Evolutionary conservation across 2,329 filamentous ascomycete genomes (phyloP), one percentile per base, ranked within the genome.

Genomic region (Alternaria viburni): DNA sequence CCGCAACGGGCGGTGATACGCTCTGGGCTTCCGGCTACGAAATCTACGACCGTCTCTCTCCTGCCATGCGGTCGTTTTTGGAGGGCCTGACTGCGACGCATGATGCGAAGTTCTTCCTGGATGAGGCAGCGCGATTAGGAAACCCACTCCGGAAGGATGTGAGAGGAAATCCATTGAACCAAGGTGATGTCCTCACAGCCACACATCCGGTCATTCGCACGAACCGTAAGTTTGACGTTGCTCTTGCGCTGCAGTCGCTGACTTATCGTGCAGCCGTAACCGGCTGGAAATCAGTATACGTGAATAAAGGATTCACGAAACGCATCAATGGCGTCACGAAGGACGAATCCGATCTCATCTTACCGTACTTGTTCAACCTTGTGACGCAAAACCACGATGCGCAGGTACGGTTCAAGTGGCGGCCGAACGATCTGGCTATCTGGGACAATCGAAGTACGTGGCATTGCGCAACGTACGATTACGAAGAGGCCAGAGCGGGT

Each of bases 401-500:
- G 30, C 84, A 85, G 69, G 84, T 86, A 5, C 70, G 85, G 11
- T 83, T 84, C 70, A 82, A 82, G 70, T 87, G 85, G 73, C 62
- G 70, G 11, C 44, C 28, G 23, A 75, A 74, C 26, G 73, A 70
- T 47, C 59, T 74, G 75, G 85, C 88, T 2, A 89, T 91, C 66
- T 91, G 89, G 89, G 89, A 91, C 72, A 91, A 91, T 64, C 79
- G 87, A 7, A 85, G 84, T 57, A 84, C 80, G 1, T 88, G 86
- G 75, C 87, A 89, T 68, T 85, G 84, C 41, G 88, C 87, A 0
- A 90, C 87, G 0, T 89, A 86, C 65, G 89, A 91, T 67, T 90
- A 90, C 47, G 83, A 83, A 13, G 87, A 51, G 80, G 82, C 54
- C 83, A 86, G 25, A 82, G 88, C 71, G 73, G 87, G 19, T 82